Evolutionary conservation across 352 stramenopile species (phyloP).

Genomic region (Nothophytophthora sp.): DNA sequence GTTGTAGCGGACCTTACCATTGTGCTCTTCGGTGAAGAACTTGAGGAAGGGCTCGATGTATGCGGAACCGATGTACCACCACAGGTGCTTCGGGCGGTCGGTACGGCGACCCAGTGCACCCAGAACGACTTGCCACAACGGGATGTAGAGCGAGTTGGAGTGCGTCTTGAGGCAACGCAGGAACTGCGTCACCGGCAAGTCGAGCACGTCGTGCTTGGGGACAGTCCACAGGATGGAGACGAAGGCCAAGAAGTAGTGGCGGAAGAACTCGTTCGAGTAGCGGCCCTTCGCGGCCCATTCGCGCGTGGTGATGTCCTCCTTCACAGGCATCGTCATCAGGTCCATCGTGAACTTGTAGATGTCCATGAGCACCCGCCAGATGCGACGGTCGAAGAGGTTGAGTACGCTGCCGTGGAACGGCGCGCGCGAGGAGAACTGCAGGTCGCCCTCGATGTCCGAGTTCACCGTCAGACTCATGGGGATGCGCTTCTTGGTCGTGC

Average conservation of each 20-base stretch:
- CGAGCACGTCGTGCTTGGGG: conserved; percentile 82
- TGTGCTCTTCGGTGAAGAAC: conserved; percentile 82
- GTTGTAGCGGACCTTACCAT: conserved; percentile 81
- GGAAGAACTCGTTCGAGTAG: conserved; percentile 87
- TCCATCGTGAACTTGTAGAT: conserved; percentile 90
- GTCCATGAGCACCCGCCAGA: conserved; percentile 85
- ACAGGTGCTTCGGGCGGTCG: conserved; percentile 82
- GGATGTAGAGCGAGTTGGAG: conserved; percentile 87
- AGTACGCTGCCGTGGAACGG: conserved; percentile 66
- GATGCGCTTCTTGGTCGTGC: conserved; percentile 86
- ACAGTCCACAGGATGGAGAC: conserved; percentile 88
- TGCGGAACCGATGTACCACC: conserved; percentile 84
- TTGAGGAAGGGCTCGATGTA: conserved; percentile 89
- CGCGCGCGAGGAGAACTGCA: conserved; percentile 85
- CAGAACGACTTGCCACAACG: conserved; percentile 83
- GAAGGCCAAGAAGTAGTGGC: conserved; percentile 89
- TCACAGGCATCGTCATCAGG: conserved; percentile 84
- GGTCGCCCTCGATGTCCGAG: conserved; percentile 75
- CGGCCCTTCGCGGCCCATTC: conserved; percentile 68
- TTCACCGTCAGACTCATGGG: conserved; percentile 88
- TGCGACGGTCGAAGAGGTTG: conserved; percentile 74
- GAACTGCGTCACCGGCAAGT: conserved; percentile 83
- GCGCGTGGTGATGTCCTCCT: conserved; percentile 69
- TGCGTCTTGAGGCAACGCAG: conserved; percentile 88
- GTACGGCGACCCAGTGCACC: conserved; percentile 69